Percentiles rank a stretch among this genome's conserved stretches.
These are phyloP conservation scores for Apiospora aurea DNA, from an alignment of 2,329 filamentous ascomycete genomes.

Conservation along the genomic window DNA sequence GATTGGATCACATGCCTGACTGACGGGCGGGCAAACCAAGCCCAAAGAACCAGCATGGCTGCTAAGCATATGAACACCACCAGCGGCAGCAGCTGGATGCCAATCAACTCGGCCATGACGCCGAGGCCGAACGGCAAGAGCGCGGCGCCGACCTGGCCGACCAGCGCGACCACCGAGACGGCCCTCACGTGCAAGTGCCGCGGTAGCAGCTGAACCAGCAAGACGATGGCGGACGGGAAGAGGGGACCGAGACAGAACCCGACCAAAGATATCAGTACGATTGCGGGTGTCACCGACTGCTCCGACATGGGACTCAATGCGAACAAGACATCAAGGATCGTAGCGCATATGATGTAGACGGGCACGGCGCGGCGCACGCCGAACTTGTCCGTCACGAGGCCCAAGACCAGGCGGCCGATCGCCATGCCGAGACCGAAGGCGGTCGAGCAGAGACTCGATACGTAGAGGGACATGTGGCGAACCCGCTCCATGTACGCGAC, in stretches of 20 bases:
- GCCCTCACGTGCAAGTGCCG: slow-evolving; percentile 49
- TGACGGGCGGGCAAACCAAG: neutral
- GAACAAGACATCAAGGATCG: slow-evolving; percentile 33
- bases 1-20: no score
- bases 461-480: slow-evolving; percentile 44
- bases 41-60: slow-evolving; percentile 4
- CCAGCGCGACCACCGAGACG: slow-evolving; percentile 51
- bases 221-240: slow-evolving; percentile 50
- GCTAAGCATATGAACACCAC: slow-evolving; percentile 33
- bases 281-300: slow-evolving; percentile 28
- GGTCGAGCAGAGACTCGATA: slow-evolving; percentile 49
- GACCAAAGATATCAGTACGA: slow-evolving; percentile 40
- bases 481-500: slow-evolving; percentile 52
- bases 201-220: slow-evolving; percentile 46
- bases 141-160: slow-evolving; percentile 53
- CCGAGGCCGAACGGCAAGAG: slow-evolving; percentile 52
- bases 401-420: slow-evolving; percentile 45
- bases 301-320: slow-evolving; percentile 20
- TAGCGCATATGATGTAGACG: slow-evolving; percentile 36
- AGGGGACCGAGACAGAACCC: slow-evolving; percentile 51
- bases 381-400: slow-evolving; percentile 41
- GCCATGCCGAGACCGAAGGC: slow-evolving; percentile 55
- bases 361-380: slow-evolving; percentile 38
- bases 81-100: slow-evolving; percentile 46
- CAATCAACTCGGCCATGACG: slow-evolving; percentile 45